These are phyloP conservation scores for Exophiala sp. DNA, from an alignment of 2,329 filamentous ascomycete genomes.

Conservation along the genomic window DNA sequence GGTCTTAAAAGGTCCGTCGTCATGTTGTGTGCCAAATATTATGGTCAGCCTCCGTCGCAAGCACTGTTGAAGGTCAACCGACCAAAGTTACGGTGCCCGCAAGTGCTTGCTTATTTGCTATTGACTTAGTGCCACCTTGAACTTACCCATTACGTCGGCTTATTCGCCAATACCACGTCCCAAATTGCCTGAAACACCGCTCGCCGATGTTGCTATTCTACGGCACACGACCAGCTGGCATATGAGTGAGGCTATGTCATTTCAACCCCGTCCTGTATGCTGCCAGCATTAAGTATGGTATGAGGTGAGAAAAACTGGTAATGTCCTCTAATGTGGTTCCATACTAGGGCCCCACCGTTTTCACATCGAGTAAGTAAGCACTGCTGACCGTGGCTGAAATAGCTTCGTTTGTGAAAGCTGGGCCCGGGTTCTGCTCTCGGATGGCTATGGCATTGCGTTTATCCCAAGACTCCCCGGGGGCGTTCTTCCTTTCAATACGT, in stretches of 20 bases:
- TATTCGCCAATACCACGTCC: too few species aligned
- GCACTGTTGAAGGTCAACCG: too few species aligned
- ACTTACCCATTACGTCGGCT: too few species aligned
- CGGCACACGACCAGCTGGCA: background rate
- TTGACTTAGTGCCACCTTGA: too few species aligned
- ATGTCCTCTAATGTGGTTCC: constrained; percentile 4
- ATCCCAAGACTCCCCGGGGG: constrained; percentile 2
- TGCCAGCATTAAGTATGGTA: background rate
- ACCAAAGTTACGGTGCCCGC: too few species aligned
- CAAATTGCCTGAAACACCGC: background rate
- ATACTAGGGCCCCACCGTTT: constrained; percentile 14
- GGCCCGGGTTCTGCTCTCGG: constrained; percentile 13
- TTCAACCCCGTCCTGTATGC: background rate
- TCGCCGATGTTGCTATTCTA: background rate
- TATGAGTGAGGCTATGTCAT: background rate
- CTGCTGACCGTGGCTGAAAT: constrained; percentile 24
- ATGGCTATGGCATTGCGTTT: constrained; percentile 9
- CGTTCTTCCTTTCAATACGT: background rate
- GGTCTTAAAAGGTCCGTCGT: background rate
- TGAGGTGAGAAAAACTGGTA: constrained; percentile 1
- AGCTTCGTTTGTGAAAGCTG: constrained; percentile 14
- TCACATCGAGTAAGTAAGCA: constrained; percentile 23
- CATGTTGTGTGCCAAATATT: too few species aligned
- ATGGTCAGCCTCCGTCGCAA: too few species aligned
- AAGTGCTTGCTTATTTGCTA: too few species aligned